Evolutionary conservation across 352 stramenopile species (phyloP).

Genomic region (Phytopythium sindhum): DNA sequence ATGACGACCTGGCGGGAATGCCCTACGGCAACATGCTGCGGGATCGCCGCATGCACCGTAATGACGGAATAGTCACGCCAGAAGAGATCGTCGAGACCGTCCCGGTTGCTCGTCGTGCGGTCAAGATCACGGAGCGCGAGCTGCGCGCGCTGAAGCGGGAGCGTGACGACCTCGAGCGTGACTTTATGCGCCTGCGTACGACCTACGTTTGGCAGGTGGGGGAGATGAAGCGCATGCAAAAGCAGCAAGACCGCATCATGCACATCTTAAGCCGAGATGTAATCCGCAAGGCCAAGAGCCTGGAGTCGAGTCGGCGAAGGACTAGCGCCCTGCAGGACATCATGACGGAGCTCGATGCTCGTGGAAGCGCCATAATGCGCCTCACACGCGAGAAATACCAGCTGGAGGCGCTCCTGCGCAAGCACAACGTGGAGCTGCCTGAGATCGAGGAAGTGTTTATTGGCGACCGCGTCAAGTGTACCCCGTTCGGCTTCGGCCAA

Average conservation of each 20-base stretch:
- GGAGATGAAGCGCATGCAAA: slow-evolving; percentile 69
- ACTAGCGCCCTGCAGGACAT: slow-evolving; percentile 77
- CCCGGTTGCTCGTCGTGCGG: slow-evolving; percentile 54
- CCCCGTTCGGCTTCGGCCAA: slow-evolving; percentile 36
- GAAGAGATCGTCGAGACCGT: slow-evolving; percentile 77
- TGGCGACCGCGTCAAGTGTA: slow-evolving; percentile 47
- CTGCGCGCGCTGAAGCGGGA: slow-evolving; percentile 63
- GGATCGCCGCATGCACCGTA: slow-evolving; percentile 32
- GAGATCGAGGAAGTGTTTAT: slow-evolving; percentile 64
- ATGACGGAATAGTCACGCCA: slow-evolving; percentile 49
- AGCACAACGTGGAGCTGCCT: slow-evolving; percentile 37
- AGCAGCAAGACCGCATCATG: slow-evolving; percentile 64
- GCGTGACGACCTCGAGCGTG: slow-evolving; percentile 69
- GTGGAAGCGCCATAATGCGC: slow-evolving; percentile 46
- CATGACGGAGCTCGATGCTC: slow-evolving; percentile 71
- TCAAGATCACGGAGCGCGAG: slow-evolving; percentile 75
- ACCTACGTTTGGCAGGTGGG: slow-evolving; percentile 61
- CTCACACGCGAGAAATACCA: slow-evolving; percentile 65
- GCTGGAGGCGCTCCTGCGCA: slow-evolving; percentile 45
- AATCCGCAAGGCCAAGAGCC: slow-evolving; percentile 40
- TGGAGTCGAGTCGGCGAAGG: slow-evolving; percentile 66
- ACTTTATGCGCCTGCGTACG: slow-evolving; percentile 64
- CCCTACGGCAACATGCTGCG: slow-evolving; percentile 22
- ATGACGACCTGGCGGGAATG: slow-evolving; percentile 19
- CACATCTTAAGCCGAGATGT: slow-evolving; percentile 40